Base-by-base conservation (phyloP, 257 asterid genomes). In the Marsdenia floribunda region DNA sequence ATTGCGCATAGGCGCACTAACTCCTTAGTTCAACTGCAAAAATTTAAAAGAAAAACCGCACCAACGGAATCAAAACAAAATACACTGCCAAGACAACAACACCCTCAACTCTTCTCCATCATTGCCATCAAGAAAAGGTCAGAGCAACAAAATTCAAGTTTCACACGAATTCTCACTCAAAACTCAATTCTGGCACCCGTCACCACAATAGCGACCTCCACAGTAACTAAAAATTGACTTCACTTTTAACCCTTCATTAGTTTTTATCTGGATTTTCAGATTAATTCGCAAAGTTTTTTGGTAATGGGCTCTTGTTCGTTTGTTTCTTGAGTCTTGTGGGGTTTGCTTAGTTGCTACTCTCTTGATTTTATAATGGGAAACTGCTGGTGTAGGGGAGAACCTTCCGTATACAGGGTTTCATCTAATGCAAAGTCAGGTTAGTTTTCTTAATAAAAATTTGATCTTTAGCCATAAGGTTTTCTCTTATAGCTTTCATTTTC, bases 371-470 rank as follows among this genome's bases (percentile, higher is more conserved):
- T 40, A 70, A 92, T 92, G 97, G 98, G 93, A 37, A 92, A 92
- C 81, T 89, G 94, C 79, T 88, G 85, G 80, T 87, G 89, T 83
- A 76, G 80, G 53, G 76, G 88, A 81, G 83, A 80, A 33, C 84
- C 89, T 72, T 83, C 90, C 49, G 72, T 75, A 49, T 81, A 81
- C 87, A 87, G 86, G 75, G 88, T 88, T 3, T 86, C 89, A 26
- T 83, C 91, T 79, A 90, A 86, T 77, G 80, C 91, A 44, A 93
- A 93, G 82, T 80, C 93, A 72, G 96, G 97, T 90, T 38, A 70
- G 75, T 73, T 74, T 65, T 78, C 67, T 64, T 53, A 8, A 19
- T 38, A 66, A 66, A 66, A 66, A 66, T 66, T 29, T 21, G 24
- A 66, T 38, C 50, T 66, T 66, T 66, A 38, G 52, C 66, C 19